Evolutionary conservation across 2,329 filamentous ascomycete genomes (phyloP).

Genomic region (Shiraia bambusicola): DNA sequence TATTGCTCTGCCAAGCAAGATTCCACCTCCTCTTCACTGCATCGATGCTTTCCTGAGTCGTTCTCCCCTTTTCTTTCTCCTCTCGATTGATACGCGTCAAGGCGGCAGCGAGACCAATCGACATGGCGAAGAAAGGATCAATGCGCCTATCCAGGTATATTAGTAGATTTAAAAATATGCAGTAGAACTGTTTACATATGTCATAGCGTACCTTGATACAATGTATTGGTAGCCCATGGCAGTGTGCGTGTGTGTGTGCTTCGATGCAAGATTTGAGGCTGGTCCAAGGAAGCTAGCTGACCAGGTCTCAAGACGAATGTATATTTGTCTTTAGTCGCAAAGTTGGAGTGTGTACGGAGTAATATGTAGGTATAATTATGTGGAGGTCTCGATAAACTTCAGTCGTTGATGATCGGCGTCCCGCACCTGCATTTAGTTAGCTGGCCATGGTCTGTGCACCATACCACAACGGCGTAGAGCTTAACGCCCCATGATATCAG

Average conservation of each 20-base stretch:
- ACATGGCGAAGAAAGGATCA: slow-evolving; percentile 53
- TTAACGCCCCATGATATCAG: slow-evolving; percentile 1
- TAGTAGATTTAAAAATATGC: not conserved
- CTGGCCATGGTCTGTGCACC: slow-evolving; percentile 21
- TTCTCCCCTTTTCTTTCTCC: slow-evolving; percentile 50
- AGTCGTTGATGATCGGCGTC: slow-evolving; percentile 14
- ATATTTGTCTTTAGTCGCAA: too few species aligned
- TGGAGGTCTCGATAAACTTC: slow-evolving; percentile 22
- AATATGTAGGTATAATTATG: too few species aligned
- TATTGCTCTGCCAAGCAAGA: slow-evolving; percentile 29
- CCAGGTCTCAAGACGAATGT: not conserved
- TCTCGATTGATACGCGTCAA: slow-evolving; percentile 47
- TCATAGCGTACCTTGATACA: slow-evolving; percentile 48
- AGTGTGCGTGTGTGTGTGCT: slow-evolving; percentile 1
- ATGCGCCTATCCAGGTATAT: slow-evolving; percentile 38
- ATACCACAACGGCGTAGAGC: slow-evolving; percentile 6
- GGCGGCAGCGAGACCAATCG: slow-evolving; percentile 51
- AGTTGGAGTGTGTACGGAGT: too few species aligned
- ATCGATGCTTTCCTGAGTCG: slow-evolving; percentile 42
- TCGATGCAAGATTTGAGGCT: not conserved
- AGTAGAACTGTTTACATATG: not conserved
- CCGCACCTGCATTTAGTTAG: slow-evolving; percentile 17
- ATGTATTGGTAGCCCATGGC: slow-evolving; percentile 44
- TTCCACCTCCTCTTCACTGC: slow-evolving; percentile 44
- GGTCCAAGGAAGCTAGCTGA: too few species aligned